phyloP scores from a whole-genome alignment of 2,329 filamentous ascomycete species.

The Colletotrichum simmondsii region DNA sequence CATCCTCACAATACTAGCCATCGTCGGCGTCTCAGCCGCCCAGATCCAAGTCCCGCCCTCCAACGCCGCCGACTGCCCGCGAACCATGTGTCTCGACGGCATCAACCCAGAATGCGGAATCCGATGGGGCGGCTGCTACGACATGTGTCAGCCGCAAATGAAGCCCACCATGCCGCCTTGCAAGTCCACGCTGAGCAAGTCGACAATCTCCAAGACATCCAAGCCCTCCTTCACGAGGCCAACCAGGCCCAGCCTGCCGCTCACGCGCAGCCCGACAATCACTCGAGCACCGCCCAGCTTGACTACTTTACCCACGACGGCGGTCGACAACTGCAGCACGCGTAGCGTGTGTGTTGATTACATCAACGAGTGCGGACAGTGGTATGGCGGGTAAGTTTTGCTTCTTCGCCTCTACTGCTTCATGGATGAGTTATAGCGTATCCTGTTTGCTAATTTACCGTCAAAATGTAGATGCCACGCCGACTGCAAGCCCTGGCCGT shows the following conservation, averaged over 20 bases:
- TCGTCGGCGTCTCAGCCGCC: constrained; percentile 20
- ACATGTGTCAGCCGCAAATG: constrained; percentile 38
- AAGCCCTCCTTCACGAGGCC: neutral
- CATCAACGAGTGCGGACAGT: constrained; percentile 34
- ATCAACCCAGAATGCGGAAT: constrained; percentile 40
- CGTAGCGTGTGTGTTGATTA: constrained; percentile 38
- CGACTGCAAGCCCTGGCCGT: constrained; percentile 34
- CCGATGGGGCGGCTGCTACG: constrained; percentile 44
- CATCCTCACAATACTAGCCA: constrained; percentile 10
- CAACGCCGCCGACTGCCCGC: constrained; percentile 15
- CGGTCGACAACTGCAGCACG: constrained; percentile 36
- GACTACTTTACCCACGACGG: neutral
- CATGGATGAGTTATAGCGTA: constrained; percentile 28
- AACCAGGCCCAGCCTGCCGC: neutral
- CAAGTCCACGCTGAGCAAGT: constrained; percentile 5
- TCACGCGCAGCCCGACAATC: neutral
- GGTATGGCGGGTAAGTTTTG: constrained; percentile 38
- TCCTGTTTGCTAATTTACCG: neutral
- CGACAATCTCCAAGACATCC: neutral
- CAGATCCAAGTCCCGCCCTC: neutral
- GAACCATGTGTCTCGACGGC: constrained; percentile 41
- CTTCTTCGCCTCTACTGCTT: neutral
- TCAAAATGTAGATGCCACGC: constrained; percentile 20
- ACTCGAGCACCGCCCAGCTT: neutral
- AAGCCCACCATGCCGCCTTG: constrained; percentile 31